Base-by-base conservation (phyloP, 108 stramenopile species). In the Seminavis robusta region DNA sequence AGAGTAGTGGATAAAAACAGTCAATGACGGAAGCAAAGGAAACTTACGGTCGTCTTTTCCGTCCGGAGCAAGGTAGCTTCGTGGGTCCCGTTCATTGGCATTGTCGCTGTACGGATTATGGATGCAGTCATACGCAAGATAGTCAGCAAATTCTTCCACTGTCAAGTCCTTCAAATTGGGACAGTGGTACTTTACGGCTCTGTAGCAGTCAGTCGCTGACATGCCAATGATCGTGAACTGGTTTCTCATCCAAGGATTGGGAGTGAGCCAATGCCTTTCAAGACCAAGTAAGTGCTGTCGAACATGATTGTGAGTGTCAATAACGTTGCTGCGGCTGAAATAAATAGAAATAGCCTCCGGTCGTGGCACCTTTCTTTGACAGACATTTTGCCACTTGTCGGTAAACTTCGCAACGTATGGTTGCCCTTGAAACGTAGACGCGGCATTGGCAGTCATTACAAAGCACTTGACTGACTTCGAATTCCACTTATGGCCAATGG, bases 231-330 rank as follows among this genome's bases (percentile, higher is more conserved):
- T 9, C 45, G 67, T 69, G 26, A 53, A 38, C 6, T 37, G n/a
- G 28, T 61, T 11, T 0, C 60, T 3, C 44, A 69, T 54, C 59
- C 52, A 69, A 4, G 38, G 28, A 39, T 62, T 41, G 19, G 42
- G 50, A 8, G 67, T 69, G 11, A 37, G 40, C 67, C 67, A 69
- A 30, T 28, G 52, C 29, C 39, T 46, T 29, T 69, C 67, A 20
- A 69, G 53, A 5, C 17, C 33, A 25, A 69, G 60, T 11, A 31
- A 21, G 24, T 37, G 24, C 50, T 69, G 67, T 20, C 52, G 38
- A 1, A 13, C 27, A 28, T 62, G 59, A 45, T 69, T 69, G 60
- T 61, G 67, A 13, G 51, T 33, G 20, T 69, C 52, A 32, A 67
- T 59, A 3, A 59, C 6, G 15, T 56, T 56, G 2, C n/a, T 9